Conservation (phyloP, 2,329 filamentous ascomycete species). For the Alternaria triticimaculans region DNA sequence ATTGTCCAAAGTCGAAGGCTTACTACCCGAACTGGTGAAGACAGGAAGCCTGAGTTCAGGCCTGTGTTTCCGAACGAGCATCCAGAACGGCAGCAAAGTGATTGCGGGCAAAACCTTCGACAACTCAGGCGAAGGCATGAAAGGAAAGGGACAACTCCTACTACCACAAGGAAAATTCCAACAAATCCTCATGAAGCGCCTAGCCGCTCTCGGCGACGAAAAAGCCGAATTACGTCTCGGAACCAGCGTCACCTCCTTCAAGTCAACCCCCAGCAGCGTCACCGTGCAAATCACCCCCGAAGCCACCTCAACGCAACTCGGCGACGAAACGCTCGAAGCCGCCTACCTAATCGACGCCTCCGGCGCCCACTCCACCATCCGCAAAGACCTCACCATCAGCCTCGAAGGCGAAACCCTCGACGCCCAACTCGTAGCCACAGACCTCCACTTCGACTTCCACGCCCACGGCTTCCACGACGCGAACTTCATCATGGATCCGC, state of each 20-base stretch:
- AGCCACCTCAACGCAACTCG: slow-evolving; percentile 1
- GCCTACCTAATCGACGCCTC: slow-evolving; percentile 42
- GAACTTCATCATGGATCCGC: slow-evolving; percentile 50
- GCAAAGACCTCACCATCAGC: slow-evolving; percentile 24
- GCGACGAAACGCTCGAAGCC: slow-evolving; percentile 24
- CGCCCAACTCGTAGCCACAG: slow-evolving; percentile 48
- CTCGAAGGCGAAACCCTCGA: slow-evolving; percentile 47
- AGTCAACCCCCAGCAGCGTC: slow-evolving; percentile 12
- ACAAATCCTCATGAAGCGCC: slow-evolving; percentile 28
- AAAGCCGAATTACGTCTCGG: slow-evolving; percentile 31
- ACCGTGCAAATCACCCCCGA: slow-evolving; percentile 13
- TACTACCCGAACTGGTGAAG: slow-evolving; percentile 46
- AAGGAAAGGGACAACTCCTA: slow-evolving; percentile 32
- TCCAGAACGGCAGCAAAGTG: slow-evolving; percentile 29
- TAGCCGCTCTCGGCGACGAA: slow-evolving; percentile 9
- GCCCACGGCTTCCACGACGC: slow-evolving; percentile 49
- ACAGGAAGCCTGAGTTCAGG: slow-evolving; percentile 31
- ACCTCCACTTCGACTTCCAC: slow-evolving; percentile 48
- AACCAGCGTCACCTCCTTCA: slow-evolving; percentile 21
- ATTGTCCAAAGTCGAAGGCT: slow-evolving; percentile 43
- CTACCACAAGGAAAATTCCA: slow-evolving; percentile 44
- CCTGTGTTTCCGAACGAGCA: slow-evolving; percentile 39
- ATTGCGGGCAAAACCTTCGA: slow-evolving; percentile 37
- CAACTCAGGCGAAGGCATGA: slow-evolving; percentile 27
- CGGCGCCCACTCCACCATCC: slow-evolving; percentile 32